Evolutionary conservation across 768 basidiomycete species (phyloP), one percentile per base, ranked within the genome.

Genomic region (Suillus placidus): DNA sequence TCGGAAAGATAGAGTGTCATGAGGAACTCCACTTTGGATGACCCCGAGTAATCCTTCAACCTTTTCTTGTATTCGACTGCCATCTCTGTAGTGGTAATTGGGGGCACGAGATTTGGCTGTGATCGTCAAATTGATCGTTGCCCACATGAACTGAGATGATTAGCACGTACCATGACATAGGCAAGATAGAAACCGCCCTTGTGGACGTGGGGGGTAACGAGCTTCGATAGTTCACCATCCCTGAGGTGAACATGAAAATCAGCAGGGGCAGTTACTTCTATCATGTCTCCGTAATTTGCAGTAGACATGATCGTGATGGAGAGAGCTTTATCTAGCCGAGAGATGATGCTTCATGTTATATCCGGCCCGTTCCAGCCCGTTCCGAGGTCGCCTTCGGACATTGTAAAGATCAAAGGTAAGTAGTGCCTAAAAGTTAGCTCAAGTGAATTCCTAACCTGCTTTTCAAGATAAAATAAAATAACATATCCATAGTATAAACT

Each of bases 191-290:
- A 95, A 2, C 97, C 97, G 52, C 97, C 97, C 75, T 88, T 80
- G 40, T 87, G 84, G 61, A 99, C 92, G 81, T 98, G 95, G 18
- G 95, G 94, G 6, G 90, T 89, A 43, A 99, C 95, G 16, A 99
- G 85, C 62, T 86, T 80, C 32, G 91, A 89, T 68, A 99, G 80
- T 38, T 86, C 79, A 35, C 93, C 95, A 75, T 99, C 94, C 49
- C 97, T 88, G 35, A 99, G 88, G 77, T 99, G 97, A 70, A 98
- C 96, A 81, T 99, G 97, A 74, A 97, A 97, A 81, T 95, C 94
- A 38, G 93, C 91, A 18, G 94, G 93, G 2, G 91, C 87, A 16
- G 68, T 57, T 32, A 78, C 61, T 62, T 64, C 69, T 65, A 69
- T 47, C 7, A 5, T 62, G 51, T 26, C 66, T 45, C 57, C 60